Base-by-base conservation (phyloP, 164 flowering plant genomes). In the Berberis vulgaris region DNA sequence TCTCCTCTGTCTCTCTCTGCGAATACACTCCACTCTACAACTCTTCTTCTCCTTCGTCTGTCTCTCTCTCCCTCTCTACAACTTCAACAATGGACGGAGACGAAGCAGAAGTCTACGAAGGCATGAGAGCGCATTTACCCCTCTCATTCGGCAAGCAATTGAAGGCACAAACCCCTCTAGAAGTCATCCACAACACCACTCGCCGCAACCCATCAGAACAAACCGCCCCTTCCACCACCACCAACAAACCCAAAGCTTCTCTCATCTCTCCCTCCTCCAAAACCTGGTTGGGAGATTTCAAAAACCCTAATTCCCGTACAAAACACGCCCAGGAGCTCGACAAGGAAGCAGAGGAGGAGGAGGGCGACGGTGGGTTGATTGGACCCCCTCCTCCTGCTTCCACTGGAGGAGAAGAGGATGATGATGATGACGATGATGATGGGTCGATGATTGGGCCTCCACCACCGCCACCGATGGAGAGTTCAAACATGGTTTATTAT, bases 41-140 rank as follows among this genome's bases (percentile, higher is more conserved):
- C 8, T 46, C 8, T 52, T 52, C 26, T 26, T 26, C 26, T 26
- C 26, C 26, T 26, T 26, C 26, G 26, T 26, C 26, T 26, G 26
- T 26, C 26, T 26, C 26, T 26, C 26, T 26, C 26, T 26, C 26
- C 26, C 11, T 10, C 10, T 4, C 8, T 4, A 52, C 2, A 9
- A 52, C 10, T 10, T 7, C 1, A 26, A 12, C 11, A 45, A 66
- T 66, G 70, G 76, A 68, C 79, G 86, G 77, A n/a, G 87, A 88
- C 62, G 97, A 88, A 66, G 86, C 79, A 7, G 96, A 91, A 53
- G 76, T 86, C 7, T 86, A 84, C 81, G 91, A 87, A 1, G 98
- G 95, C 1, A 49, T 78, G 0, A 82, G 99, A 63, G 84, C 95
- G 6, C 86, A 89, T 9, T 91, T 94, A 68, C 99, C 99, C 42